phyloP scores from a whole-genome alignment of 345 rosid genomes.

The Gossypium australe region DNA sequence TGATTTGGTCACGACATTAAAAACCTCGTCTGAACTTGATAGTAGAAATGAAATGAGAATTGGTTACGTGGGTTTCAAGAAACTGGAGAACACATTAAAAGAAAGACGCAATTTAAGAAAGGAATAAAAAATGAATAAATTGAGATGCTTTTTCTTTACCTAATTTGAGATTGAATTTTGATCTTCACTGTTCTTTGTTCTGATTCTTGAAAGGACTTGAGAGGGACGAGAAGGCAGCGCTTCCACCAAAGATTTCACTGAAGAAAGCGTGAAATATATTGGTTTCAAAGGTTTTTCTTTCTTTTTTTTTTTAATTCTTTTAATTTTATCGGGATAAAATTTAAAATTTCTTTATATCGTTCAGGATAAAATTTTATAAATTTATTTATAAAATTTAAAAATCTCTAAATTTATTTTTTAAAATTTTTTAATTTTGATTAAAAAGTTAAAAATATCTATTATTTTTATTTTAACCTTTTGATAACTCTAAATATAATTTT shows the following conservation, averaged over 20 bases:
- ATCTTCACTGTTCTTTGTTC: background rate
- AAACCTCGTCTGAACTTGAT: background rate
- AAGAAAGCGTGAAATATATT: background rate
- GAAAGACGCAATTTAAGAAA: too few relatives aligned
- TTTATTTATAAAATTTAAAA: too few relatives aligned
- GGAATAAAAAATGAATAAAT: background rate
- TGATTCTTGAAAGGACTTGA: background rate
- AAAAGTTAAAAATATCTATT: too few relatives aligned
- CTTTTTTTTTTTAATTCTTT: too few relatives aligned
- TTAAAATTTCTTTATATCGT: too few relatives aligned
- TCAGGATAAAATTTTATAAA: too few relatives aligned
- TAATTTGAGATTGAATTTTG: background rate
- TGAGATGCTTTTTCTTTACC: background rate
- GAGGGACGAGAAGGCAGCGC: too few relatives aligned
- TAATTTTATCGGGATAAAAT: too few relatives aligned
- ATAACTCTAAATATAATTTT: too few relatives aligned
- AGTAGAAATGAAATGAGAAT: background rate
- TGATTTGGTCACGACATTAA: background rate
- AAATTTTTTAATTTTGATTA: too few relatives aligned
- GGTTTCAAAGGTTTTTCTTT: background rate
- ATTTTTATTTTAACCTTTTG: too few relatives aligned
- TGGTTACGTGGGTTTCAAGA: constrained; percentile 8
- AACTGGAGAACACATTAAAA: background rate
- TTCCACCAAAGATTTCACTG: background rate
- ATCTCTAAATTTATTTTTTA: too few relatives aligned